Percentiles rank a stretch among this genome's conserved stretches.
Conservation (phyloP, 345 rosid species). For the Eucalyptus camaldulensis region DNA sequence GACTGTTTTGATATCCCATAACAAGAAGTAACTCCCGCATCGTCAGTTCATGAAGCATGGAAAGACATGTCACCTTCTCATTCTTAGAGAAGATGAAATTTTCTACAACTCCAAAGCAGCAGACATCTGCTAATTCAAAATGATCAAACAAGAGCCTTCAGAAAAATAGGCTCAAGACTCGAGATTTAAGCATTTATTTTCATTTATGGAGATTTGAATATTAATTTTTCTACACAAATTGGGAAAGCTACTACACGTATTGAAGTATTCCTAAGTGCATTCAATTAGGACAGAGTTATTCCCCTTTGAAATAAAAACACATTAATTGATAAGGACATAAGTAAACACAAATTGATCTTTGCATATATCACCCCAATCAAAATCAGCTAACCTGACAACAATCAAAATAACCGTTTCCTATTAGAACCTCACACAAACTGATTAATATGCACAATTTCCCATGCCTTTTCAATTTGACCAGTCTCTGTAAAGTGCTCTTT, state of each 20-base stretch:
- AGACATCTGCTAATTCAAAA: neutral
- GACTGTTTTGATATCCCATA: neutral
- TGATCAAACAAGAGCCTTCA: neutral
- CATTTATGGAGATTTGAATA: neutral
- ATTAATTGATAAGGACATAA: neutral
- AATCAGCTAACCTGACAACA: neutral
- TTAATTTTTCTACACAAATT: neutral
- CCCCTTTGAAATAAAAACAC: neutral
- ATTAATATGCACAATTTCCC: neutral
- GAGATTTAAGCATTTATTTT: neutral
- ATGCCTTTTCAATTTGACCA: neutral
- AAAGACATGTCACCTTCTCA: neutral
- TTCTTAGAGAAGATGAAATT: neutral
- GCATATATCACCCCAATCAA: neutral
- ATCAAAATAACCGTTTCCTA: neutral
- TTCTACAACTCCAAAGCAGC: neutral
- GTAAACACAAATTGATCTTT: neutral
- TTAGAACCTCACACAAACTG: neutral
- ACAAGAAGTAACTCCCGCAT: neutral
- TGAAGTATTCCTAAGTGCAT: neutral
- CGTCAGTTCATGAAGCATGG: neutral
- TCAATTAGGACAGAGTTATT: neutral
- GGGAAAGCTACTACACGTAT: neutral
- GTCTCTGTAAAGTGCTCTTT: neutral
- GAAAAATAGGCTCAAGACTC: neutral